Conservation (phyloP, 2,329 filamentous ascomycete genomes). For the Domatiomyces globalis region DNA sequence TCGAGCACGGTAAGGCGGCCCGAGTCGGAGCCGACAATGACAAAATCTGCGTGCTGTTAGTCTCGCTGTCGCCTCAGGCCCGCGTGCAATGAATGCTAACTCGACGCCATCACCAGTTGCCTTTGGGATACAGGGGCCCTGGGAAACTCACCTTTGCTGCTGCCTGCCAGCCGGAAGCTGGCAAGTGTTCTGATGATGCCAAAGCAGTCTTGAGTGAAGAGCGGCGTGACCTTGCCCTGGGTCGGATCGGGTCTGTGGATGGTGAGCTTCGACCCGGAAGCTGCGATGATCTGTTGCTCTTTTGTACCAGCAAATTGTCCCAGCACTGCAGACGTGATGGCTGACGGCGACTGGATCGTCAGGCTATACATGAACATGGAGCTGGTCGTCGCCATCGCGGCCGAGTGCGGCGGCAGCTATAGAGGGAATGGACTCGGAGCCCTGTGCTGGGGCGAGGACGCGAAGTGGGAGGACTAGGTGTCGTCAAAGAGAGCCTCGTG, state of each 20-base stretch:
- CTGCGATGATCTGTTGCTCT: constrained; percentile 94
- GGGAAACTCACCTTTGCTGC: constrained; percentile 63
- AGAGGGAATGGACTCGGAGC: too few species aligned
- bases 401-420: neutral
- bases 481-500: neutral
- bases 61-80: neutral
- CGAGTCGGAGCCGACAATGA: constrained; percentile 90
- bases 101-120: neutral
- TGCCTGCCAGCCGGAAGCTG: constrained; percentile 81
- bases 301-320: constrained; percentile 93
- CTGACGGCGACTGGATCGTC: constrained; percentile 83
- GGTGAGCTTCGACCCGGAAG: constrained; percentile 76
- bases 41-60: constrained; percentile 53
- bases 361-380: constrained; percentile 98
- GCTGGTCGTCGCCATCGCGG: constrained; percentile 85
- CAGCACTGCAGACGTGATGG: constrained; percentile 76
- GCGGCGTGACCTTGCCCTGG: constrained; percentile 70
- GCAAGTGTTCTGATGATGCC: constrained; percentile 85
- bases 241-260: constrained; percentile 74
- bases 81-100: neutral
- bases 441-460: neutral
- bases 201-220: constrained; percentile 88
- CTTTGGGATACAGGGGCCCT: neutral
- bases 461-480: neutral
- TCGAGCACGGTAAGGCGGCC: constrained; percentile 89